Conservation (phyloP, 2,329 filamentous ascomycete species). For the Arthrinium phaeospermum region DNA sequence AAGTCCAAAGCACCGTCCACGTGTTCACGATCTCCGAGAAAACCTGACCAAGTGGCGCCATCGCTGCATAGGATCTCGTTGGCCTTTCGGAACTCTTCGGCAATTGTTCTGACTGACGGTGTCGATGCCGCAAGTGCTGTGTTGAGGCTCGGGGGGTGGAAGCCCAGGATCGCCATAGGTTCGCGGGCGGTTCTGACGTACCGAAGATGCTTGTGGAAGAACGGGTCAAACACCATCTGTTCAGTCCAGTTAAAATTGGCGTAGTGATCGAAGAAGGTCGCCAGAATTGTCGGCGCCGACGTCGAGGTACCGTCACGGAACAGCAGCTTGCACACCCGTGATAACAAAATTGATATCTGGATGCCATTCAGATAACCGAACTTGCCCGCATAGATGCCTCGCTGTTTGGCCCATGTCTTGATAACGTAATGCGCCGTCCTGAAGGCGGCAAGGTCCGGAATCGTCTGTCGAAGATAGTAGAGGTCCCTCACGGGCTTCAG, state of each 20-base stretch:
- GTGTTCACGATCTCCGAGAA: constrained; percentile 41
- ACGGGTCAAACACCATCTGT: constrained; percentile 62
- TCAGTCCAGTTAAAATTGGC: constrained; percentile 63
- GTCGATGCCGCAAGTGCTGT: constrained; percentile 59
- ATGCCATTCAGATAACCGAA: constrained; percentile 71
- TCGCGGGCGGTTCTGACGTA: constrained; percentile 64
- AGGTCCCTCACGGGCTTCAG: constrained; percentile 70
- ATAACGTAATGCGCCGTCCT: constrained; percentile 63
- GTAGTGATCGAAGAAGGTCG: constrained; percentile 69
- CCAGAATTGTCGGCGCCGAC: constrained; percentile 57
- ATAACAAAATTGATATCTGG: constrained; percentile 67
- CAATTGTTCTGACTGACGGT: constrained; percentile 57
- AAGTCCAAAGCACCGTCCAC: constrained; percentile 51
- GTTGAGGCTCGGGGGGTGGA: constrained; percentile 66
- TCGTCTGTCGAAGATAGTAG: constrained; percentile 62
- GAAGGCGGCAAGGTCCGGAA: constrained; percentile 65
- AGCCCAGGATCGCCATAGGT: constrained; percentile 67
- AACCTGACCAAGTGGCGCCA: constrained; percentile 47
- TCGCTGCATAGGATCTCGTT: constrained; percentile 43
- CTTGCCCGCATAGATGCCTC: constrained; percentile 68
- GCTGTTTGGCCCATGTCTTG: constrained; percentile 65
- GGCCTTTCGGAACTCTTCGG: constrained; percentile 57
- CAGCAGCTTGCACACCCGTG: constrained; percentile 63
- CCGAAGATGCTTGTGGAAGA: constrained; percentile 57
- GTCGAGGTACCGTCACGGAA: constrained; percentile 42